Evolutionary conservation across 345 rosid genomes (phyloP).

Genomic region (Brassica rapa): DNA sequence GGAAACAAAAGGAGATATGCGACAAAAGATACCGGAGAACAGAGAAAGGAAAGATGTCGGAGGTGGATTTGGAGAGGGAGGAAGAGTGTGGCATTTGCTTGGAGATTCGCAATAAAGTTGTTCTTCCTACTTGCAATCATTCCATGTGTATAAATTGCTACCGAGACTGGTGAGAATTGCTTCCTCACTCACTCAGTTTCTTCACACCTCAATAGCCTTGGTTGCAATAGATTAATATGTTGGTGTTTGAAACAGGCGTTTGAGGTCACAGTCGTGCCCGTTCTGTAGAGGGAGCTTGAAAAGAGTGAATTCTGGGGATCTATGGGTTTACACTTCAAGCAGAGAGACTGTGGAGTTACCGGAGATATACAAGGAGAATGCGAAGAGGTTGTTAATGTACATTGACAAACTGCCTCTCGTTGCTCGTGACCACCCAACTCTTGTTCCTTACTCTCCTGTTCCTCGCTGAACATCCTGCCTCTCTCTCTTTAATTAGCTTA

Average conservation of each 20-base stretch:
- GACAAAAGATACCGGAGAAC: conserved; percentile 54
- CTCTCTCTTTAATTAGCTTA: not conserved
- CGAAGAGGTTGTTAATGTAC: conserved; percentile 65
- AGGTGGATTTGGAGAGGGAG: conserved; percentile 79
- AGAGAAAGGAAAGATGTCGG: conserved; percentile 70
- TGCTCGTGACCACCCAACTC: conserved; percentile 45
- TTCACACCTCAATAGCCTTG: not conserved
- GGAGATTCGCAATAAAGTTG: conserved; percentile 70
- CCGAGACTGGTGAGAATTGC: conserved; percentile 54
- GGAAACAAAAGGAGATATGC: conserved; percentile 74
- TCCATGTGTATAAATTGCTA: conserved; percentile 84
- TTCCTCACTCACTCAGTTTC: not conserved
- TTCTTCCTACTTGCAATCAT: conserved; percentile 82
- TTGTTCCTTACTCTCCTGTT: conserved; percentile 41
- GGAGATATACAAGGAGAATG: conserved; percentile 58
- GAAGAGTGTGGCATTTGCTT: conserved; percentile 95
- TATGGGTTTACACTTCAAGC: conserved; percentile 67
- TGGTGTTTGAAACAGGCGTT: conserved; percentile 51
- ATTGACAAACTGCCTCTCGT: conserved; percentile 65
- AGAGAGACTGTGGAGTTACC: conserved; percentile 55
- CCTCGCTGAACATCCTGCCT: conserved; percentile 37
- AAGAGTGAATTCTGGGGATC: conserved; percentile 74
- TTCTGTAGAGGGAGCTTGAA: conserved; percentile 84
- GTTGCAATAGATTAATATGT: not conserved
- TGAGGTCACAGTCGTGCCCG: conserved; percentile 81